Evolutionary conservation across 1,284 basidiomycete genomes (phyloP), one percentile per base, ranked within the genome.

Genomic region (Microbotryum silenes-acaulis): DNA sequence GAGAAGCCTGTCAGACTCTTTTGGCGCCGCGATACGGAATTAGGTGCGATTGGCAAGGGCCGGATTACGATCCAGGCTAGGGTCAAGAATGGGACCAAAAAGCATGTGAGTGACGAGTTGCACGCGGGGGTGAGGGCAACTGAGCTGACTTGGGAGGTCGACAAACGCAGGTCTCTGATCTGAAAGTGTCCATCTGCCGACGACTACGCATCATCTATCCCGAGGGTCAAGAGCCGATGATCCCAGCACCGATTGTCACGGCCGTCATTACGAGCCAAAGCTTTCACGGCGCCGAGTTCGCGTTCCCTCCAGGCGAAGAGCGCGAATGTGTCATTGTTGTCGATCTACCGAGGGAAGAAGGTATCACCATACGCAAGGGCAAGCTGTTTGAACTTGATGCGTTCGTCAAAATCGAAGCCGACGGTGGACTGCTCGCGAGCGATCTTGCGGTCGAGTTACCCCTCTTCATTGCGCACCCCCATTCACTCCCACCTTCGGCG

Each of bases 301-400:
- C 71, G 42, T 70, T 74, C 6, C 66, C 69, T 4, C 58, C 69
- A 9, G 65, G 68, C 23, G 31, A 68, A 48, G 56, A 65, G 56
- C 46, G 59, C 48, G 42, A 59, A 27, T 46, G 65, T 50, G 27
- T 25, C 29, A 51, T 63, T 46, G 51, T 55, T 8, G 21, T 55
- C 33, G 57, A 63, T 21, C 29, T 71, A 18, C 68, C 67, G 20
- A 51, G 50, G n/a, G 57, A 65, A 10, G 67, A 67, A 29, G 65
- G 69, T 37, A 66, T 68, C 56, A 70, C 62, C 3, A 64, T 62
- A 5, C 49, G 70, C 4, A 67, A 66, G 51, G 67, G 66, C 2
- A 61, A 58, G n/a, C 60, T 72, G 16, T 74, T 73, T 52, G 69
- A 71, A 46, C 57, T 74, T 12, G 66, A 72, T 47, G 60, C 65